These are phyloP conservation scores for Viola pubescens DNA, from an alignment of 441 rosid species.

Conservation along the genomic window DNA sequence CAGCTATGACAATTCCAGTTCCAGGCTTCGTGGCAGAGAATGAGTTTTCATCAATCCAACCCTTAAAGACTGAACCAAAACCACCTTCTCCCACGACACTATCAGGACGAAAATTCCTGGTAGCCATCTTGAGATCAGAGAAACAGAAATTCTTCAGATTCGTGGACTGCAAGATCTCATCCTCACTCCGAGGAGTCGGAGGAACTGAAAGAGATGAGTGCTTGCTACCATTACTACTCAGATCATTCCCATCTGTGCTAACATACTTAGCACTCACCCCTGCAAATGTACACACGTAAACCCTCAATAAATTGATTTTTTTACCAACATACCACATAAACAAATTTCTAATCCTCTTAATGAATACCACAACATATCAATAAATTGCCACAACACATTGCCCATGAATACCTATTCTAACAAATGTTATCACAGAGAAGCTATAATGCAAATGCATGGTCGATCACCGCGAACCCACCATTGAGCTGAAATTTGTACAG, in stretches of 20 bases:
- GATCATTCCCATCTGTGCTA: slow-evolving; percentile 41
- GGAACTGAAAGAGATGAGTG: slow-evolving; percentile 43
- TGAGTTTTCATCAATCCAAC: slow-evolving; percentile 84
- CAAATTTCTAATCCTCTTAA: too few relatives aligned
- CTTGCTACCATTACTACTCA: slow-evolving; percentile 47
- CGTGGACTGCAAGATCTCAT: slow-evolving; percentile 69
- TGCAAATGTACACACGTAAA: slow-evolving; percentile 13
- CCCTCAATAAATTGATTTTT: not conserved
- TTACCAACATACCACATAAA: too few relatives aligned
- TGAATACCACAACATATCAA: not conserved
- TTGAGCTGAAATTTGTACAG: too few relatives aligned
- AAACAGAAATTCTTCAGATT: slow-evolving; percentile 65
- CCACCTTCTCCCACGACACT: slow-evolving; percentile 94
- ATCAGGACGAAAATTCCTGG: slow-evolving; percentile 82
- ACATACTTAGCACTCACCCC: slow-evolving; percentile 54
- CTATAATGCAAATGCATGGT: too few relatives aligned
- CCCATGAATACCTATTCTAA: too few relatives aligned
- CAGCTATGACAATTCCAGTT: slow-evolving; percentile 77
- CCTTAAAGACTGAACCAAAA: slow-evolving; percentile 87
- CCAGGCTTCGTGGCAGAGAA: slow-evolving; percentile 70
- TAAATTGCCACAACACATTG: not conserved
- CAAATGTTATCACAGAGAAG: too few relatives aligned
- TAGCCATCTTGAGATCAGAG: slow-evolving; percentile 58
- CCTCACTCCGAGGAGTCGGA: slow-evolving; percentile 62
- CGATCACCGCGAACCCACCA: too few relatives aligned